Base-by-base conservation (phyloP, 2,329 filamentous ascomycete genomes). In the Periconia sp. region DNA sequence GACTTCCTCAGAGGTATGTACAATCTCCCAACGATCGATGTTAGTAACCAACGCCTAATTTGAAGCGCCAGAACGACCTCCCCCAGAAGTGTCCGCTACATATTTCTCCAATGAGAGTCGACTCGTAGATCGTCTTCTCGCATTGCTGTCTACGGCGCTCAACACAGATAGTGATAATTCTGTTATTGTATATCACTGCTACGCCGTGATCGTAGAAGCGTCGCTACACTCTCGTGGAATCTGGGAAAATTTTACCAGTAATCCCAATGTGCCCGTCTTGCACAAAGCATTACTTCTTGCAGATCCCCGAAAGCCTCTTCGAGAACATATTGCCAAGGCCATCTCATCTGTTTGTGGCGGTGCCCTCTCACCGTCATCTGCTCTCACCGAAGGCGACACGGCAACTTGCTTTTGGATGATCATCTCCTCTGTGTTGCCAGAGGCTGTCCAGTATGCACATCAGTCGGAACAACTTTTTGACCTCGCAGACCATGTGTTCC, bases 331-430 rank as follows among this genome's bases (percentile, higher is more conserved):
- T 32, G 52, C 56, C 11, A 53, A 47, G 23, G 58, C 59, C 26
- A 67, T 71, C 21, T 59, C 63, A 15, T 69, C 65, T 5, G 54
- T 69, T 12, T 70, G 66, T 43, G 61, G 62, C 12, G 64, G 65
- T 17, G 58, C 60, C 36, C 56, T 70, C 28, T 62, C 66, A n/a
- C 63, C 53, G 2, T 65, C 58, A 5, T 68, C 61, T 25, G 57
- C 61, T 12, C 51, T 67, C 18, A 56, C 41, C 21, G 45, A 51
- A 35, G 53, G 39, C 15, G 68, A 70, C 8, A 58, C 68, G n/a
- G 58, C 61, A 16, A 41, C 48, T 4, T 60, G 57, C 28, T 71
- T 68, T 36, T 73, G 70, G 70, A 31, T 25, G 1, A 47, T 61
- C 22, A 57, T 72, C 19, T 68, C 59, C 5, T 35, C 38, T 1